A percentile compares a stretch with the other conserved stretches of the same genome.
These are phyloP conservation scores for Dictyophora rubrovolvata DNA, from an alignment of 768 basidiomycete species.

Conservation along the genomic window DNA sequence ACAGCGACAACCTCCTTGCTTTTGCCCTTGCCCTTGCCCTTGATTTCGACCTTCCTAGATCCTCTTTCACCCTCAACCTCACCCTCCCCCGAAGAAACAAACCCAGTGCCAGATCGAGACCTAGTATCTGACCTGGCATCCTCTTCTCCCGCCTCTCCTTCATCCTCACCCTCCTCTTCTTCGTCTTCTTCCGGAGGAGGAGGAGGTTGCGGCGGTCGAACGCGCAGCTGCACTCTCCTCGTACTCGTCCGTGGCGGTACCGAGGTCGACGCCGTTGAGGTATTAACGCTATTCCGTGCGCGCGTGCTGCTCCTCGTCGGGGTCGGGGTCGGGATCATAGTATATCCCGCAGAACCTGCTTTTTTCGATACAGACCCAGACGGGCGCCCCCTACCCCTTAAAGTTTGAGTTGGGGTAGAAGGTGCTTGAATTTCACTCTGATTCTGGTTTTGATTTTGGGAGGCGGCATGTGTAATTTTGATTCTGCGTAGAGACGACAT, in stretches of 20 bases:
- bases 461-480: conserved; percentile 6
- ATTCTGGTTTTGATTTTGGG: neutral
- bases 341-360: neutral
- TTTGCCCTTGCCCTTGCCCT: too few relatives aligned
- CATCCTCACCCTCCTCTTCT: conserved; percentile 9
- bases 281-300: neutral
- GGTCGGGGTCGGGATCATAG: neutral
- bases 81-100: neutral
- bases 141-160: conserved; percentile 15
- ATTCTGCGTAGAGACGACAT: neutral
- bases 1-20: too few relatives aligned
- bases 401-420: neutral
- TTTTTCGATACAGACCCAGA: neutral
- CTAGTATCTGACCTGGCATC: neutral
- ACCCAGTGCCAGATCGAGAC: neutral
- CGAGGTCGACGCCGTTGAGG: neutral
- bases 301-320: neutral
- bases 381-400: neutral
- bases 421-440: neutral
- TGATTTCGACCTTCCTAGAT: neutral
- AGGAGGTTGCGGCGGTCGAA: neutral
- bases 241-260: neutral
- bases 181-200: neutral
- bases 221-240: neutral
- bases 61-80: neutral